Evolutionary conservation across 768 basidiomycete genomes (phyloP), one percentile per base, ranked within the genome.

Genomic region (Mycena vulgaris): DNA sequence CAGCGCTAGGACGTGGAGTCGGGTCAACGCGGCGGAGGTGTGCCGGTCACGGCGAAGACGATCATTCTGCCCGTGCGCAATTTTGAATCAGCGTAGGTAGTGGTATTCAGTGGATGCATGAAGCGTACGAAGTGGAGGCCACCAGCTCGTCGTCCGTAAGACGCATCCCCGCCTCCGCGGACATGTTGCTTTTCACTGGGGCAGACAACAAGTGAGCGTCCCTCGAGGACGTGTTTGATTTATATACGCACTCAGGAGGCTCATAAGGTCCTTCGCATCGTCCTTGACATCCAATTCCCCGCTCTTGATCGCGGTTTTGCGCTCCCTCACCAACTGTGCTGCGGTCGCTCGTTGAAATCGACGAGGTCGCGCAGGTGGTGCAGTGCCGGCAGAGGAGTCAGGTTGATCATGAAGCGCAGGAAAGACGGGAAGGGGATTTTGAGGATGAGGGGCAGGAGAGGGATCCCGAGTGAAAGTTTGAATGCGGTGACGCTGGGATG

Each of bases 361-460:
- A 58, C 56, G 1, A 58, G 56, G 30, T 58, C 56, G 1, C 56
- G 56, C 27, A 58, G n/a, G 14, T 42, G 11, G 6, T 58, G 56
- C 1, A 58, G 39, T 6, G 56, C 5, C 5, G 27, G 56, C 16
- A 21, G 8, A n/a, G n/a, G n/a, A n/a, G n/a, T n/a, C n/a, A n/a
- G n/a, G n/a, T n/a, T n/a, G n/a, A n/a, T n/a, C n/a, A 3, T 37
- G 56, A 21, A 58, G 16, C 13, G 11, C 37, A 27, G 56, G 25
- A 58, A 25, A 13, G 37, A 40, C 2, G 39, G 39, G 13, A 27
- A 30, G 8, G 37, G 31, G 16, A 35, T 28, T 4, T 58, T 40
- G 25, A 58, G 13, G 8, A 58, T 23, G 25, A 58, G 11, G 1
- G 56, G 56, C 9, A 58, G 40, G 16, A 58, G 56, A 14, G 56